These are phyloP conservation scores for Cardamine resedifolia DNA, from an alignment of 345 rosid species.

Conservation along the genomic window DNA sequence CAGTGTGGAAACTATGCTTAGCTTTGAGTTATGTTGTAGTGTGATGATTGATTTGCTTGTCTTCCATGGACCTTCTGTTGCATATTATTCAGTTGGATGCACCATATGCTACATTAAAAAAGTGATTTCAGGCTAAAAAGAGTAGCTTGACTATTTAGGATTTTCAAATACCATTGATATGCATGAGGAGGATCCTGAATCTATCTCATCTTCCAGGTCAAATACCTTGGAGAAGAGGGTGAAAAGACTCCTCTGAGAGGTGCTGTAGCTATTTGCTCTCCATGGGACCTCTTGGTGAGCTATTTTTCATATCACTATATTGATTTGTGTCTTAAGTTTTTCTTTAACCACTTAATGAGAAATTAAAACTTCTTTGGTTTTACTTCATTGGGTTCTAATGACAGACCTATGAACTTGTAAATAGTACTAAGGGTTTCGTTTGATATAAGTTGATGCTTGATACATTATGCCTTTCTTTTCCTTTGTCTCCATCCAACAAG, in stretches of 20 bases:
- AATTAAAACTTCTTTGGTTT: no score
- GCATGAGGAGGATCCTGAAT: not conserved
- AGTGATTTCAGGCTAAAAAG: not conserved
- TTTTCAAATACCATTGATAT: not conserved
- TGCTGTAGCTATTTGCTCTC: conserved; percentile 80
- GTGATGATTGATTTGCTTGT: not conserved
- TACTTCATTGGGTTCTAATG: not conserved
- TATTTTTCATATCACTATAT: not conserved
- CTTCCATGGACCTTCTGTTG: not conserved
- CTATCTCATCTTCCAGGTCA: conserved; percentile 53
- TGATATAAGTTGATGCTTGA: not conserved
- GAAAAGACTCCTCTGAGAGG: conserved; percentile 70
- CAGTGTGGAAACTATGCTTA: not conserved
- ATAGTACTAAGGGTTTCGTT: not conserved
- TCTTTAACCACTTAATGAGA: not conserved
- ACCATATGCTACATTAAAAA: not conserved
- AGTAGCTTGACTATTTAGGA: not conserved
- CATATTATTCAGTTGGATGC: not conserved
- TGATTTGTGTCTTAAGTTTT: not conserved
- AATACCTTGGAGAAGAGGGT: conserved; percentile 92
- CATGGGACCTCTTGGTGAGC: conserved; percentile 96
- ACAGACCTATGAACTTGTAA: not conserved
- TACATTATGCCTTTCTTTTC: conserved; percentile 1
- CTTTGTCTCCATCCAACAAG: conserved; percentile 41
- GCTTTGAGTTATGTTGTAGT: not conserved